Percentiles rank a stretch among this genome's conserved stretches.
Conservation (phyloP, 2,329 filamentous ascomycete genomes). For the Stemphylium lycopersici region DNA sequence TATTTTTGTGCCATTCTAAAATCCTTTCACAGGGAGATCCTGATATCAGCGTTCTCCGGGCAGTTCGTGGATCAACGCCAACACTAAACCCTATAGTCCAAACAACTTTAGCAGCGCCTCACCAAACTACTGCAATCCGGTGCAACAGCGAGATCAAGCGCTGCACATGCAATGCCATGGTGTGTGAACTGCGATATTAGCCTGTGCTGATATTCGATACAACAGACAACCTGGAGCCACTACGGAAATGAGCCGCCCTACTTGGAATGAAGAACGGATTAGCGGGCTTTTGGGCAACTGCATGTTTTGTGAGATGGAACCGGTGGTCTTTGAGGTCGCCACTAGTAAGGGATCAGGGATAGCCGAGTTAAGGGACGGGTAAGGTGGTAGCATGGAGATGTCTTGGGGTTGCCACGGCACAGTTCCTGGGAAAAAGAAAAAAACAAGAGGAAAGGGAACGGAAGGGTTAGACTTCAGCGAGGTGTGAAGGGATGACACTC, state of each 20-base stretch:
- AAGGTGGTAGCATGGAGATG: too few relatives aligned
- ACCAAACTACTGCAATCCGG: neutral
- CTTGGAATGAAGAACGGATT: neutral
- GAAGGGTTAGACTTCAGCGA: too few relatives aligned
- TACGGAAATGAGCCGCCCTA: neutral
- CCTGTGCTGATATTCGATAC: neutral
- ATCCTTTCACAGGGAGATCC: neutral
- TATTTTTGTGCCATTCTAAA: neutral
- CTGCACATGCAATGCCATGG: neutral
- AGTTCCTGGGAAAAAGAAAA: too few relatives aligned
- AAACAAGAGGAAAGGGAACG: too few relatives aligned
- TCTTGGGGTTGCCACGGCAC: neutral
- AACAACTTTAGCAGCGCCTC: neutral
- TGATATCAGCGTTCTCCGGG: neutral
- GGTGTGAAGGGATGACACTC: too few relatives aligned
- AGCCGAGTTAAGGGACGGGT: too few relatives aligned
- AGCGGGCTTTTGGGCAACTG: too few relatives aligned
- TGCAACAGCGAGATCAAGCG: neutral
- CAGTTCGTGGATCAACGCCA: neutral
- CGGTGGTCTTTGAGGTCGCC: neutral
- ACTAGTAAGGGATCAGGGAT: neutral
- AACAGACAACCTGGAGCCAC: neutral
- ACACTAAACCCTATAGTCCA: neutral
- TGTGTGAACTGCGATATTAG: neutral
- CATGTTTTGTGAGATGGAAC: neutral